Percentiles rank a stretch among this genome's conserved stretches.
phyloP scores from a whole-genome alignment of 1,284 basidiomycete genomes.

The Papiliotrema laurentii region DNA sequence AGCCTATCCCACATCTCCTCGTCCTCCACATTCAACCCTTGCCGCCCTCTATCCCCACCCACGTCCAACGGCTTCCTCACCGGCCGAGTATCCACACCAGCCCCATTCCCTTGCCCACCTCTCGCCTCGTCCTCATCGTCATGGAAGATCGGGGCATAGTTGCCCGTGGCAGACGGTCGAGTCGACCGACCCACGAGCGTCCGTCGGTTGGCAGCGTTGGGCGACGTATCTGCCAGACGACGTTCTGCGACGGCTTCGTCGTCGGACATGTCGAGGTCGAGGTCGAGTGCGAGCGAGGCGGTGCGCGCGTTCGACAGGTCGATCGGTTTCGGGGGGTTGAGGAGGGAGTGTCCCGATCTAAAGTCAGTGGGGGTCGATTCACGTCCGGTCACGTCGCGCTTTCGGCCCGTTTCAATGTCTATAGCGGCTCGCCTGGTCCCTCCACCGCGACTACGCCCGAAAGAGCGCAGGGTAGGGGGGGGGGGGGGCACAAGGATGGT shows the following conservation, averaged over 20 bases:
- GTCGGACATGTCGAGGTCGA: conserved; percentile 63
- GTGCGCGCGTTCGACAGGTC: conserved; percentile 60
- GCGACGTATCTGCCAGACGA: conserved; percentile 16
- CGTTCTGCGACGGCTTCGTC: conserved; percentile 48
- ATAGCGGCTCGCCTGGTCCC: too few relatives aligned
- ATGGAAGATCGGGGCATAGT: conserved; percentile 29
- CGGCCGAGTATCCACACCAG: neutral
- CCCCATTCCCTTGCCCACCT: neutral
- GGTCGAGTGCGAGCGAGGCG: conserved; percentile 54
- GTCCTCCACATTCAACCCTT: conserved; percentile 33
- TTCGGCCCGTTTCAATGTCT: too few relatives aligned
- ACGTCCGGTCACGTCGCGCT: too few relatives aligned
- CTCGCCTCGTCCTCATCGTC: conserved; percentile 17
- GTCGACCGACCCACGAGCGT: conserved; percentile 14
- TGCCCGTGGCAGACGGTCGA: too few relatives aligned
- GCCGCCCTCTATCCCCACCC: conserved; percentile 27
- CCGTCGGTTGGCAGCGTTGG: conserved; percentile 8
- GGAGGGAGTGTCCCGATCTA: conserved; percentile 92
- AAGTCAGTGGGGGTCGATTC: too few relatives aligned
- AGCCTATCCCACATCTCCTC: conserved; percentile 41
- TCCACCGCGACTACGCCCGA: too few relatives aligned
- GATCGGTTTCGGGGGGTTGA: conserved; percentile 84
- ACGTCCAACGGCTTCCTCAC: conserved; percentile 14
- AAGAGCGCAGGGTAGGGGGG: too few relatives aligned
- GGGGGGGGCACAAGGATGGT: too few relatives aligned